Evolutionary conservation across 1,284 basidiomycete genomes (phyloP).

Genomic region (Moniliella sp.): DNA sequence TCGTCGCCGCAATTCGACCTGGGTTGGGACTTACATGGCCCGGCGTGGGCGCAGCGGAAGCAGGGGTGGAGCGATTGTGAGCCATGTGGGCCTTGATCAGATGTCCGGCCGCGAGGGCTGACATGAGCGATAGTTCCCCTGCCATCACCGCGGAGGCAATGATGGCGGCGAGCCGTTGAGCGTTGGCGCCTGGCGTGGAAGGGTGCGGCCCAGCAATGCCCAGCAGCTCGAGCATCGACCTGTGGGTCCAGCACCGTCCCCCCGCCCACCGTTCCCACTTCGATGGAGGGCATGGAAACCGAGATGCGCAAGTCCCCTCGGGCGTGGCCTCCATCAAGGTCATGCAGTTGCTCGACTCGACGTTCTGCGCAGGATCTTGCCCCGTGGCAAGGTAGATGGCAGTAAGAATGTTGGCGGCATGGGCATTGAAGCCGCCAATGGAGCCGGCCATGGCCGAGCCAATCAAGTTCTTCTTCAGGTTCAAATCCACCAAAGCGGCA

Average conservation of each 20-base stretch:
- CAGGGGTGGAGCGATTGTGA: constrained; percentile 29
- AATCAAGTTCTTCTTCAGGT: constrained; percentile 89
- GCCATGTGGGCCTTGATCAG: constrained; percentile 33
- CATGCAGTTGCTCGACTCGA: constrained; percentile 94
- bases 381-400: constrained; percentile 83
- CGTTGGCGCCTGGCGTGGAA: constrained; percentile 27
- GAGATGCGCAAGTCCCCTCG: constrained; percentile 57
- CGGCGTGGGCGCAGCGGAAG: too few species aligned
- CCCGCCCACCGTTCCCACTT: constrained; percentile 61
- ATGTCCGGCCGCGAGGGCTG: constrained; percentile 27
- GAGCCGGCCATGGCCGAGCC: constrained; percentile 94
- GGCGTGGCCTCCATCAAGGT: constrained; percentile 88
- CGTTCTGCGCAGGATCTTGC: constrained; percentile 96
- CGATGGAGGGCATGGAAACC: constrained; percentile 32
- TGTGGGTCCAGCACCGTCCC: constrained; percentile 44
- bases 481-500: constrained; percentile 67
- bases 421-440: constrained; percentile 96
- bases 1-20: constrained; percentile 16
- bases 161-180: constrained; percentile 28
- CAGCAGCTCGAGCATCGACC: constrained; percentile 28
- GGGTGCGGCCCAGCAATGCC: constrained; percentile 24
- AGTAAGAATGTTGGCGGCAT: constrained; percentile 90
- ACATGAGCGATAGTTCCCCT: constrained; percentile 31
- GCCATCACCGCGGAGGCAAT: constrained; percentile 32
- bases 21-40: constrained; percentile 27